Evolutionary conservation across 2,329 filamentous ascomycete genomes (phyloP).

Genomic region (Colletotrichum caudatum): DNA sequence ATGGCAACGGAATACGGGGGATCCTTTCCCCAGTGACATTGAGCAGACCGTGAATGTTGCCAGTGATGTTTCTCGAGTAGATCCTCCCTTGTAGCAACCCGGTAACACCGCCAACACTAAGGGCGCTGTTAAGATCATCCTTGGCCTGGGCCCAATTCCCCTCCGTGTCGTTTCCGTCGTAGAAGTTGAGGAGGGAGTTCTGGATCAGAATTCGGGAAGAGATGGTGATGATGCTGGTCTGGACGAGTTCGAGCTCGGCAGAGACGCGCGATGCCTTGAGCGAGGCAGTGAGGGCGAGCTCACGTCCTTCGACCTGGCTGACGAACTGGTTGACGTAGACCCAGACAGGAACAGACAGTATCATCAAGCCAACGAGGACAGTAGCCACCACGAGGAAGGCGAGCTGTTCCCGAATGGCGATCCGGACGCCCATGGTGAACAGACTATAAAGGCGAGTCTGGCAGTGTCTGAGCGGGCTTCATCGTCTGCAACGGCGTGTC

Average conservation of each 20-base stretch:
- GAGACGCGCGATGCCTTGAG: conserved; percentile 87
- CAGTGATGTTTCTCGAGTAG: conserved; percentile 76
- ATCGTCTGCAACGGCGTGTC: conserved; percentile 37
- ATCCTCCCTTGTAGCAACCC: conserved; percentile 78
- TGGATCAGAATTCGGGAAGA: conserved; percentile 75
- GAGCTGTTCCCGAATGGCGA: conserved; percentile 90
- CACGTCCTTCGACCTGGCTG: conserved; percentile 64
- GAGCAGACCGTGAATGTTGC: conserved; percentile 67
- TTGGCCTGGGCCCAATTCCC: conserved; percentile 71
- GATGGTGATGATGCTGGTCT: conserved; percentile 79
- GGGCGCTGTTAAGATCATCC: conserved; percentile 77
- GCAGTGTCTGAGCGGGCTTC: conserved; percentile 31
- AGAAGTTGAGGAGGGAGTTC: conserved; percentile 63
- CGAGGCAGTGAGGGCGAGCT: conserved; percentile 82
- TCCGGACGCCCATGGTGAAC: conserved; percentile 70
- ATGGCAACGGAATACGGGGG: conserved; percentile 71
- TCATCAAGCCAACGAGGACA: conserved; percentile 78
- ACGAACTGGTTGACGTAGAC: conserved; percentile 69
- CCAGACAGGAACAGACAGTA: conserved; percentile 83
- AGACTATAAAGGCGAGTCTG: conserved; percentile 39
- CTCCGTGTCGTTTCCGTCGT: conserved; percentile 64
- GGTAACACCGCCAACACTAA: conserved; percentile 69
- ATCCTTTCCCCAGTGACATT: conserved; percentile 69
- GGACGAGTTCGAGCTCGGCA: conserved; percentile 82
- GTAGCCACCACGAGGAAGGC: conserved; percentile 81